phyloP scores from a whole-genome alignment of 306 rosid species.

The Sindora glabra region DNA sequence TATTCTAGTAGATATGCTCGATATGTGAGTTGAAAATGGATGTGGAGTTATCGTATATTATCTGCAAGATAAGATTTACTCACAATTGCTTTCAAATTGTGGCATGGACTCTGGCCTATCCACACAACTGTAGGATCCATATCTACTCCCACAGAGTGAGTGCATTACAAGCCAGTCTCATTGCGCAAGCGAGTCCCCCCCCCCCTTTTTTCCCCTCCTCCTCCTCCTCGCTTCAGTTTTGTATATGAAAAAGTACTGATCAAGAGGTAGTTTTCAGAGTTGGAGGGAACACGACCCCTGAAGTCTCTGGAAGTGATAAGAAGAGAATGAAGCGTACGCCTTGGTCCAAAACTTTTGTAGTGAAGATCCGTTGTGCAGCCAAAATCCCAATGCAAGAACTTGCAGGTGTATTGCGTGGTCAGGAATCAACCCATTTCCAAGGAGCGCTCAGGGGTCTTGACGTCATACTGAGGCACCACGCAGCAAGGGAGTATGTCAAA shows the following conservation, averaged over 20 bases:
- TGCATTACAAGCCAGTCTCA: too few species aligned
- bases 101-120: too few species aligned
- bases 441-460: constrained; percentile 32
- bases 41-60: too few species aligned
- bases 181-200: too few species aligned
- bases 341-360: constrained; percentile 17
- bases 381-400: constrained; percentile 34
- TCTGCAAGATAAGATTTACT: too few species aligned
- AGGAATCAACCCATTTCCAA: constrained; percentile 19
- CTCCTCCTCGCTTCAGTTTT: not conserved
- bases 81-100: too few species aligned
- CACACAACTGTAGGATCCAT: too few species aligned
- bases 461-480: constrained; percentile 33
- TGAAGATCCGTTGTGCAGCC: constrained; percentile 17
- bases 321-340: constrained; percentile 26
- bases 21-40: too few species aligned
- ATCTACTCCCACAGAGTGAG: too few species aligned
- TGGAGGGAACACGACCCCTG: constrained; percentile 8
- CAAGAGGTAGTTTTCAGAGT: not conserved
- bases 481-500: constrained; percentile 34
- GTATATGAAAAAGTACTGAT: not conserved
- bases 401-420: constrained; percentile 20
- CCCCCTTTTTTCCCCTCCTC: too few species aligned
- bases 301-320: not conserved
- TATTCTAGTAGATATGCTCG: too few species aligned